Percentiles rank a stretch among this genome's conserved stretches.
Conservation (phyloP, 1,284 basidiomycete genomes). For the Marasmius oreades region DNA sequence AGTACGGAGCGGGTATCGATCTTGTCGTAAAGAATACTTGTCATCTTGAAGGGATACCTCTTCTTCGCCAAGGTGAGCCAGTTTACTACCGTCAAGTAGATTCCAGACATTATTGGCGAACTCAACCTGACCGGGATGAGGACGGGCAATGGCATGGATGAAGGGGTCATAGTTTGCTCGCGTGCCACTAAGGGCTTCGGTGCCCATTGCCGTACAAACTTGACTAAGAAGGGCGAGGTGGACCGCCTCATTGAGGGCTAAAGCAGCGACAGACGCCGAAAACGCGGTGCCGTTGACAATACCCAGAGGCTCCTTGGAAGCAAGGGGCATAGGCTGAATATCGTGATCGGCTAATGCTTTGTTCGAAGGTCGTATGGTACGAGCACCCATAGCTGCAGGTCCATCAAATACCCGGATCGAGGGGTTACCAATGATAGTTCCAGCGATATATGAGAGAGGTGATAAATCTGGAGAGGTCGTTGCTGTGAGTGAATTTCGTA, state of each 20-base stretch:
- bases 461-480: constrained; percentile 52
- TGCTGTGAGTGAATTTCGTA: constrained; percentile 13
- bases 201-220: constrained; percentile 82
- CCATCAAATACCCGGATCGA: constrained; percentile 72
- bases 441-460: constrained; percentile 81
- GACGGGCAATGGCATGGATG: constrained; percentile 73
- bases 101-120: constrained; percentile 65
- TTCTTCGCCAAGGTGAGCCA: constrained; percentile 60
- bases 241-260: constrained; percentile 72
- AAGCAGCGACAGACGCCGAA: constrained; percentile 59
- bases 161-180: constrained; percentile 76
- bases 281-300: constrained; percentile 85
- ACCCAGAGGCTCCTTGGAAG: constrained; percentile 74
- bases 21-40: constrained; percentile 64
- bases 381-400: constrained; percentile 44
- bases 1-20: constrained; percentile 77
- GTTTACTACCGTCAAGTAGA: constrained; percentile 66
- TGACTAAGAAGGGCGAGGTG: constrained; percentile 71
- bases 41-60: constrained; percentile 68
- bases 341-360: constrained; percentile 64
- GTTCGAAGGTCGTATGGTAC: constrained; percentile 54
- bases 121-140: constrained; percentile 85
- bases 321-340: constrained; percentile 63
- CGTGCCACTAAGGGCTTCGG: constrained; percentile 75
- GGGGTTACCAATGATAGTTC: constrained; percentile 70